phyloP scores from a whole-genome alignment of 1,139 yeast genomes.

The Suhomyces terraborum region DNA sequence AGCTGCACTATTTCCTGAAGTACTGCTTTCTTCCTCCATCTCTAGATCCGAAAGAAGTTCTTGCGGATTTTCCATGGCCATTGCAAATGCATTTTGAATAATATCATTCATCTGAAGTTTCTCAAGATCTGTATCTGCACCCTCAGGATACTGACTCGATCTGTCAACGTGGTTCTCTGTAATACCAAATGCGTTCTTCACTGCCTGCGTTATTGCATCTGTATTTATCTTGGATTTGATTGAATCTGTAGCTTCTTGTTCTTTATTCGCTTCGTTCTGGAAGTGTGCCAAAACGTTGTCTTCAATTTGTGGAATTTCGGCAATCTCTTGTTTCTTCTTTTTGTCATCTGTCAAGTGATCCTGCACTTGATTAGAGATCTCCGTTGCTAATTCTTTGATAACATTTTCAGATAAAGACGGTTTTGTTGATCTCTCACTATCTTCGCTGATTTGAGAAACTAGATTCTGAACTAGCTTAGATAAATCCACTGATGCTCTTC shows the following conservation, averaged over 20 bases:
- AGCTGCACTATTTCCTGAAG: background rate
- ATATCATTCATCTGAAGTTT: slow-evolving; percentile 63
- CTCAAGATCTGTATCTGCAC: slow-evolving; percentile 45
- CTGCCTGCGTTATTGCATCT: slow-evolving; percentile 30
- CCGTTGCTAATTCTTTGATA: slow-evolving; percentile 36
- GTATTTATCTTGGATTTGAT: slow-evolving; percentile 5
- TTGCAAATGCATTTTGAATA: slow-evolving; percentile 68
- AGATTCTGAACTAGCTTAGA: slow-evolving; percentile 27
- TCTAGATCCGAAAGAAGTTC: slow-evolving; percentile 55
- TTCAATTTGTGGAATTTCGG: slow-evolving; percentile 39
- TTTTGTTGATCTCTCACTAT: slow-evolving; percentile 9
- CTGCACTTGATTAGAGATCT: slow-evolving; percentile 39
- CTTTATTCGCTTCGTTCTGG: slow-evolving; percentile 38
- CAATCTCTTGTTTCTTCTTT: slow-evolving; percentile 14
- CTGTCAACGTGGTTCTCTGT: slow-evolving; percentile 1
- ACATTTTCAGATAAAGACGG: slow-evolving; percentile 25
- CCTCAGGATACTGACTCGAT: background rate
- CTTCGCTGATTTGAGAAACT: slow-evolving; percentile 22
- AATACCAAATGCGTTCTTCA: slow-evolving; percentile 26
- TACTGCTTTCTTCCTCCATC: slow-evolving; percentile 26
- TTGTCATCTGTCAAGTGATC: slow-evolving; percentile 23
- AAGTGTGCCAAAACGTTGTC: slow-evolving; percentile 43
- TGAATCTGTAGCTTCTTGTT: slow-evolving; percentile 9
- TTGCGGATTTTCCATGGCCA: slow-evolving; percentile 70
- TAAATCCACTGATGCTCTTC: slow-evolving; percentile 17